Evolutionary conservation across 129 eudicot genomes (phyloP), one percentile per base, ranked within the genome.

Genomic region (Saussurea involucrata): DNA sequence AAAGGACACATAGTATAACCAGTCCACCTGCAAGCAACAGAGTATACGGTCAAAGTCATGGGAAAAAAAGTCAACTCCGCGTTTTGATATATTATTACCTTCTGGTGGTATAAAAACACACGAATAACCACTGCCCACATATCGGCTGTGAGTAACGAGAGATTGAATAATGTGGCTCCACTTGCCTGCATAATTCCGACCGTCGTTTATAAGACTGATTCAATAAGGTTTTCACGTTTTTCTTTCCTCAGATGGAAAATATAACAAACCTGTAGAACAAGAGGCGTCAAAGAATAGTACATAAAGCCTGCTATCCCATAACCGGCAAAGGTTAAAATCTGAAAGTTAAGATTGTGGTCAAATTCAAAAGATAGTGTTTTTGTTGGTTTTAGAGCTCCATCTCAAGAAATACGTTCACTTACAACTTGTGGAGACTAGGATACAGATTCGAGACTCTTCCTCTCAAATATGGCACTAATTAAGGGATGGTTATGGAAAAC

Each of bases 101-200:
- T 72, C 73, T 94, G 96, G 31, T 78, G 88, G 85, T 94, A 94
- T 93, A 94, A 72, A 68, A 89, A 87, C 60, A 87, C 84, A 77
- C 96, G 92, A 61, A 91, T 75, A 74, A 85, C 69, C 32, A 94
- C 98, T 55, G 90, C 98, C 98, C 98, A 94, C 98, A 91, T 89
- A 81, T 94, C 98, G 49, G 97, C 89, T 24, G 98, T 94, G 57
- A 94, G 89, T 37, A 89, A 81, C 28, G 98, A 94, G 46, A 94
- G 92, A 82, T 94, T 91, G 84, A 91, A 86, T 83, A 94, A 27
- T 32, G 97, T 86, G 53, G 98, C 71, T 55, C 98, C 98, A 72
- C 97, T 79, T 81, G 76, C 55, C 98, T 94, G 89, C 68, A 71
- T 36, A 22, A 8, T 36, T 13, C 67, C 33, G 15, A 75, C 24